Percentiles rank a stretch among this genome's conserved stretches.
These are phyloP conservation scores for Ophiostoma piceae DNA, from an alignment of 2,329 filamentous ascomycete genomes.

Conservation along the genomic window DNA sequence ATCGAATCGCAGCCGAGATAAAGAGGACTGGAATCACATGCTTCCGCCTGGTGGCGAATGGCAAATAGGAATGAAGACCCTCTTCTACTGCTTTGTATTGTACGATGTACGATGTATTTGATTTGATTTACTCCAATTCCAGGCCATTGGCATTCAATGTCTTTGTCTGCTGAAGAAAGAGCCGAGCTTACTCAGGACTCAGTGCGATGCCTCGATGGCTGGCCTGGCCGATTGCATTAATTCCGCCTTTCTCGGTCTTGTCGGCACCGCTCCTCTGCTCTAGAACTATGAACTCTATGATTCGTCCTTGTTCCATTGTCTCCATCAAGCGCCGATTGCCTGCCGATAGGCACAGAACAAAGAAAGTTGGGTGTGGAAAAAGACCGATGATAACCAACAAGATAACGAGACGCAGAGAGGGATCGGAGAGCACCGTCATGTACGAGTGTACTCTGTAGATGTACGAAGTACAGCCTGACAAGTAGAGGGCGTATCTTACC, in stretches of 20 bases:
- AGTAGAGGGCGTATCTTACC: background rate
- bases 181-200: background rate
- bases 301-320: background rate
- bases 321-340: background rate
- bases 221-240: background rate
- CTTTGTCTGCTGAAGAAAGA: conserved; percentile 1
- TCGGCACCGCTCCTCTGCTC: background rate
- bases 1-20: background rate
- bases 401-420: background rate
- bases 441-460: background rate
- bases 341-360: conserved; percentile 1
- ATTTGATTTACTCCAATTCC: background rate
- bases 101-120: background rate
- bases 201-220: background rate
- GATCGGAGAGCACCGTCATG: background rate
- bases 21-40: background rate
- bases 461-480: background rate
- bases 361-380: conserved; percentile 8
- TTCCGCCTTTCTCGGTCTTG: background rate
- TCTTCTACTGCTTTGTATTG: background rate
- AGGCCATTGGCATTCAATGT: background rate
- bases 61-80: background rate
- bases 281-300: background rate
- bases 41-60: background rate
- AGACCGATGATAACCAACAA: background rate